These are phyloP conservation scores for Rhazya stricta DNA, from an alignment of 257 asterid species.

Conservation along the genomic window DNA sequence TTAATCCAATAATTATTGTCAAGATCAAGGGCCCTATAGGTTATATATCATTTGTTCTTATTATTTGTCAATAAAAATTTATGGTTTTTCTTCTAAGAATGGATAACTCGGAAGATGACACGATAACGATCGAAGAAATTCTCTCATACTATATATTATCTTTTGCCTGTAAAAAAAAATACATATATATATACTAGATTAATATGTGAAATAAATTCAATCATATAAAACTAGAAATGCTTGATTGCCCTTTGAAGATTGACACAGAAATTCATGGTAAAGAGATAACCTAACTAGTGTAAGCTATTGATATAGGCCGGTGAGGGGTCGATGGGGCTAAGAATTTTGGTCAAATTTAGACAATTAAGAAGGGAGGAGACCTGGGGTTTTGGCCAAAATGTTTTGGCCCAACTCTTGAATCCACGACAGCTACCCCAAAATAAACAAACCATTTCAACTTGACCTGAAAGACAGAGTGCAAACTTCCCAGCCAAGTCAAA, in stretches of 20 bases:
- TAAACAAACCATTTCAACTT: not conserved
- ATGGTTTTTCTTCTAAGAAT: not conserved
- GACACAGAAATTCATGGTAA: not conserved
- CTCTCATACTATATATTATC: too few species aligned
- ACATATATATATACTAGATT: too few species aligned
- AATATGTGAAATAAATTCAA: too few species aligned
- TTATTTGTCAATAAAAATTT: not conserved
- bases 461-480: not conserved
- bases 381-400: not conserved
- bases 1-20: too few species aligned
- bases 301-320: not conserved
- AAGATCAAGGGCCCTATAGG: too few species aligned
- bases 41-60: not conserved
- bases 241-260: not conserved
- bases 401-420: not conserved
- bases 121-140: too few species aligned
- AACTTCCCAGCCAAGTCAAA: not conserved
- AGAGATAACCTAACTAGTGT: not conserved
- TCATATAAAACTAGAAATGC: not conserved
- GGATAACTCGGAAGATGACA: too few species aligned
- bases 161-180: too few species aligned
- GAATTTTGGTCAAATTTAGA: conserved; percentile 3
- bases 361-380: not conserved
- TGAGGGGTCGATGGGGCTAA: not conserved
- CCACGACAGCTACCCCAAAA: not conserved